A percentile compares a stretch with the other conserved stretches of the same genome.
Evolutionary conservation across 169 alveolate genomes (phyloP).

Genomic region (Eimeria praecox): DNA sequence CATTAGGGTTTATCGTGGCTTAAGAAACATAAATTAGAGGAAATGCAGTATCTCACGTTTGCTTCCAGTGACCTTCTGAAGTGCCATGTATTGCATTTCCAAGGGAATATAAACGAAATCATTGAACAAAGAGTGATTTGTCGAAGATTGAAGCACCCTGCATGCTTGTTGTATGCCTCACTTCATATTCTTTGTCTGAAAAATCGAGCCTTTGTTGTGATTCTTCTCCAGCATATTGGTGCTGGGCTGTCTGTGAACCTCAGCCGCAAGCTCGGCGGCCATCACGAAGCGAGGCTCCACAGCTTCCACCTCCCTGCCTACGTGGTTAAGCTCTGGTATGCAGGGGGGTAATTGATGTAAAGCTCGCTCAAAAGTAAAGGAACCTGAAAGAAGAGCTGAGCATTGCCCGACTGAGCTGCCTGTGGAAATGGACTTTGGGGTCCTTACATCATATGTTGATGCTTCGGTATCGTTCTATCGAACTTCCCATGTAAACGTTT

Average conservation of each 20-base stretch:
- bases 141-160: too few relatives aligned
- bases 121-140: background rate
- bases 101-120: background rate
- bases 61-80: conserved; percentile 70
- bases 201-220: conserved; percentile 70
- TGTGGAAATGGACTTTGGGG: background rate
- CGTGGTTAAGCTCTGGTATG: conserved; percentile 77
- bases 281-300: conserved; percentile 74
- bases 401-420: background rate
- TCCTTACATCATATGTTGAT: background rate
- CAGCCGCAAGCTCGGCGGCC: conserved; percentile 57
- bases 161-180: background rate
- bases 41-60: conserved; percentile 81
- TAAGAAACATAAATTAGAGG: conserved; percentile 84
- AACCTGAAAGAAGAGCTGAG: conserved; percentile 32
- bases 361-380: conserved; percentile 68
- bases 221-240: conserved; percentile 53
- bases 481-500: background rate
- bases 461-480: background rate
- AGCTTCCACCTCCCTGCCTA: conserved; percentile 35
- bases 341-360: conserved; percentile 36
- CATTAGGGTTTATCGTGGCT: conserved; percentile 70
- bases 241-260: conserved; percentile 61
- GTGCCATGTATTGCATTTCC: background rate
- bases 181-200: conserved; percentile 77